Conservation (phyloP, 1,139 yeast species). For the Pichia kudriavzevii region DNA sequence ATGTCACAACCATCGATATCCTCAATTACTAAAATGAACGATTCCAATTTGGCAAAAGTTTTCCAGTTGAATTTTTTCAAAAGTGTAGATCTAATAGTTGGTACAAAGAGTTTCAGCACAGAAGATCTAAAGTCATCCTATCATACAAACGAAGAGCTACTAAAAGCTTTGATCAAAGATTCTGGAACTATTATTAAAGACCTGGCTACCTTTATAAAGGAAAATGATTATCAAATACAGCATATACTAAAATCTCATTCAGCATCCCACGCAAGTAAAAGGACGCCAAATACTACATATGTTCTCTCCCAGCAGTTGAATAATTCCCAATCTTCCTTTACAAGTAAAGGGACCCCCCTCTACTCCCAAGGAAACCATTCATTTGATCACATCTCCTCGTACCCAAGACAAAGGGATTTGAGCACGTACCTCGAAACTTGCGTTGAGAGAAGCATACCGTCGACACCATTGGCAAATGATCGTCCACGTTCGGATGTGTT, state of each 20-base stretch:
- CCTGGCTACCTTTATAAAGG: conserved; percentile 3
- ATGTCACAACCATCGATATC: conserved; percentile 20
- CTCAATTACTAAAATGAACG: conserved; percentile 26
- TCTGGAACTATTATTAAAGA: conserved; percentile 7
- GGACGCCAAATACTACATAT: background rate
- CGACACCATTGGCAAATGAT: too few species aligned
- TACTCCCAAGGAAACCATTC: too few species aligned
- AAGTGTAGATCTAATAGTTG: conserved; percentile 21
- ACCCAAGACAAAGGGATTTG: too few species aligned
- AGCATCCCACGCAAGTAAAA: background rate
- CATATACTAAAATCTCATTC: conserved; percentile 1
- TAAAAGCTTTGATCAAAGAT: conserved; percentile 7
- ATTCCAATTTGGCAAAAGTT: conserved; percentile 27
- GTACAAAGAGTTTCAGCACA: conserved; percentile 13
- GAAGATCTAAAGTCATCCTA: conserved; percentile 13
- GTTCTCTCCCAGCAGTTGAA: conserved; percentile 5
- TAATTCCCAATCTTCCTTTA: conserved; percentile 2
- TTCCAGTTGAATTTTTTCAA: conserved; percentile 29
- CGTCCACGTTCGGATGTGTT: too few species aligned
- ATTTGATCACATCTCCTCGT: too few species aligned
- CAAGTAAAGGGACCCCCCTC: too few species aligned
- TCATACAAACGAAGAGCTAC: conserved; percentile 9
- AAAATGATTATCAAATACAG: conserved; percentile 6
- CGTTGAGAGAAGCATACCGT: too few species aligned
- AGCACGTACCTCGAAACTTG: too few species aligned